Percentiles rank a stretch among this genome's conserved stretches.
phyloP scores from a whole-genome alignment of 2,329 filamentous ascomycete genomes.

The Apiospora rasikravindrae region DNA sequence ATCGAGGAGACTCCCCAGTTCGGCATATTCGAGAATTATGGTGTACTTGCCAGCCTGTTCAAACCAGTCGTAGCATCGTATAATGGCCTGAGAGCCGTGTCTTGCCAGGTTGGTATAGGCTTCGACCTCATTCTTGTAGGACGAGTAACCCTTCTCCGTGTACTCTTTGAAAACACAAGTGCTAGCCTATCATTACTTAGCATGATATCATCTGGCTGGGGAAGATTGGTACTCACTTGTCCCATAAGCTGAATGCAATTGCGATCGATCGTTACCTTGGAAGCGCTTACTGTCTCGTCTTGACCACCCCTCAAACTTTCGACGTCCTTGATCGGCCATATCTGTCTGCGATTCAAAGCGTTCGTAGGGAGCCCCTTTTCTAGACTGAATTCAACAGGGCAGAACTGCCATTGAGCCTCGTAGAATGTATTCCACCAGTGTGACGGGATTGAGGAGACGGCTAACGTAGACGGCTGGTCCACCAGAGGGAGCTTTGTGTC shows the following conservation, averaged over 20 bases:
- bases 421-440: background rate
- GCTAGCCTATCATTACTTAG: background rate
- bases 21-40: background rate
- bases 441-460: background rate
- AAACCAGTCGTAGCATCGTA: background rate
- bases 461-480: background rate
- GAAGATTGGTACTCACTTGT: background rate
- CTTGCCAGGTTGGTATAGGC: background rate
- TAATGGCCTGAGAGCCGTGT: background rate
- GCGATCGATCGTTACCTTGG: background rate
- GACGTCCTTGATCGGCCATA: background rate
- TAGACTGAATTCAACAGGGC: background rate
- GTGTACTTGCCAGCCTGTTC: background rate
- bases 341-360: background rate
- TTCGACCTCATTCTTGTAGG: background rate
- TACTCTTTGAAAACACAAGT: background rate
- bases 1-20: background rate
- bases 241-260: background rate
- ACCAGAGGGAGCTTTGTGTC: background rate
- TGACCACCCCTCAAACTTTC: background rate
- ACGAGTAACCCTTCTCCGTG: background rate
- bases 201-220: background rate
- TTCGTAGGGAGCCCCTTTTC: background rate
- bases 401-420: background rate
- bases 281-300: background rate